Evolutionary conservation across 352 stramenopile genomes (phyloP).

Genomic region (Bremia lactucae): DNA sequence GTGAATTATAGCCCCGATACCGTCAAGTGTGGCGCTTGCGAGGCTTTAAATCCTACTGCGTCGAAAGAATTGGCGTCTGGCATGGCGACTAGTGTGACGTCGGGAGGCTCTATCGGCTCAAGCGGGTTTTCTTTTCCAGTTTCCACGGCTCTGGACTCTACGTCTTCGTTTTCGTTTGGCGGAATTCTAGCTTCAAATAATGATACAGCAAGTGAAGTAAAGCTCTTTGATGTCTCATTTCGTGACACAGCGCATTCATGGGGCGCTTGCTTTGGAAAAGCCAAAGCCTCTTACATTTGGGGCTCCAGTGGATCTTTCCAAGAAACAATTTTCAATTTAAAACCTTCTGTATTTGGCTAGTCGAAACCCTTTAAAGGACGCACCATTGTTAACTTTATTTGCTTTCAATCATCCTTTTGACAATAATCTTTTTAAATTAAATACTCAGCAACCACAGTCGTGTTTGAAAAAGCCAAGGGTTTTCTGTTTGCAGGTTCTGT

Average conservation of each 20-base stretch:
- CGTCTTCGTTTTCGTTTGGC: conserved; percentile 38
- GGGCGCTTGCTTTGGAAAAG: conserved; percentile 4
- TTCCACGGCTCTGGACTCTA: conserved; percentile 7
- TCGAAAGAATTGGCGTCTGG: conserved; percentile 18
- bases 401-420: conserved; percentile 20
- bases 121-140: conserved; percentile 32
- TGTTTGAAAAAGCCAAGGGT: no score
- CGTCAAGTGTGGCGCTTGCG: conserved; percentile 35
- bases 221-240: conserved; percentile 21
- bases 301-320: background rate
- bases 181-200: background rate
- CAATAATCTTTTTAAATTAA: conserved; percentile 16
- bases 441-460: no score
- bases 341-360: conserved; percentile 12
- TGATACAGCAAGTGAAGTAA: background rate
- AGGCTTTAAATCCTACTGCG: conserved; percentile 34
- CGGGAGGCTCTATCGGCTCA: conserved; percentile 23
- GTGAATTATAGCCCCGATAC: conserved; percentile 29
- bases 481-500: no score
- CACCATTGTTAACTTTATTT: conserved; percentile 16
- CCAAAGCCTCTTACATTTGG: conserved; percentile 7
- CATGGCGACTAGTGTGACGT: conserved; percentile 9
- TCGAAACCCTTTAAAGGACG: conserved; percentile 5
- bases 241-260: background rate
- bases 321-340: conserved; percentile 2